A percentile compares a stretch with the other conserved stretches of the same genome.
Evolutionary conservation across 352 stramenopile species (phyloP).

Genomic region (Elongisporangium prolatum): DNA sequence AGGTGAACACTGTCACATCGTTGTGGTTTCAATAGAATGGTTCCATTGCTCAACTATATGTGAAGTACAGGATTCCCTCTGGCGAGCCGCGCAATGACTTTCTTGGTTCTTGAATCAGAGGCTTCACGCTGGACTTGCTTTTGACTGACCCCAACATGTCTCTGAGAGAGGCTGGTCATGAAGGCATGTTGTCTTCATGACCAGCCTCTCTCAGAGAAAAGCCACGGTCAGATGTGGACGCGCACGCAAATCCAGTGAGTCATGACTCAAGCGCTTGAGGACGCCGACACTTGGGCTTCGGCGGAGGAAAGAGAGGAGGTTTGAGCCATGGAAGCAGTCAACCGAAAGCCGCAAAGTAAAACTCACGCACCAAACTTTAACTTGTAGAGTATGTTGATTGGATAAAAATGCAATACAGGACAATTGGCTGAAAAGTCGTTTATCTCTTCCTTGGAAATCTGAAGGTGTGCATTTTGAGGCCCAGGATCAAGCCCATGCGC

Average conservation of each 20-base stretch:
- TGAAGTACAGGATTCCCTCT: neutral
- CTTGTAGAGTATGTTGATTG: neutral
- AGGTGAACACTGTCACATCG: no score
- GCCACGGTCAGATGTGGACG: neutral
- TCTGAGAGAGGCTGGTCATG: neutral
- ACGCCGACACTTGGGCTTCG: no score
- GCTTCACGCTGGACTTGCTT: neutral
- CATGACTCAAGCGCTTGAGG: neutral
- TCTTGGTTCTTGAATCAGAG: neutral
- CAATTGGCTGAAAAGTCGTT: neutral
- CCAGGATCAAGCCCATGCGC: slow-evolving; percentile 41
- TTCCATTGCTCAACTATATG: neutral
- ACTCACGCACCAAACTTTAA: neutral
- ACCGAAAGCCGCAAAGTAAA: neutral
- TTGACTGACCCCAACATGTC: neutral
- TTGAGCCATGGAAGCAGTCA: neutral
- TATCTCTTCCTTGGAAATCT: slow-evolving; percentile 45
- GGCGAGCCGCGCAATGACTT: neutral
- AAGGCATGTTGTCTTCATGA: neutral
- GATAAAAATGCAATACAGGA: neutral
- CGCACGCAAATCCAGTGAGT: neutral
- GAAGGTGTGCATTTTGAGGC: no score
- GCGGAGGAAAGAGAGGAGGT: neutral
- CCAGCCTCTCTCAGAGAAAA: neutral
- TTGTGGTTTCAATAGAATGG: neutral